Evolutionary conservation across 306 rosid genomes (phyloP).

Genomic region (Neltuma alba): DNA sequence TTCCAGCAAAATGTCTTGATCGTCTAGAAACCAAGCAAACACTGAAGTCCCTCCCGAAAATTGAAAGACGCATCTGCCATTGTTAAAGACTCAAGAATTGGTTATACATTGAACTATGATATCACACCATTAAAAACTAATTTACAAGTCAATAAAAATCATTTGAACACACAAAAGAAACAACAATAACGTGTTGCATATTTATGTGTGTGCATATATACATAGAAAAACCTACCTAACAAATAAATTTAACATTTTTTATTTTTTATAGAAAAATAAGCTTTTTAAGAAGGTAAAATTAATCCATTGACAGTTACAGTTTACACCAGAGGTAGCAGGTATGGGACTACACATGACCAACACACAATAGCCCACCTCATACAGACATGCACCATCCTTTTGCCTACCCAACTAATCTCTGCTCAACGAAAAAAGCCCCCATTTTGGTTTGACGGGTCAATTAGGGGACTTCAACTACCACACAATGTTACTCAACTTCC

Average conservation of each 20-base stretch:
- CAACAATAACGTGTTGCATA: not conserved
- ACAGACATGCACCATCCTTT: not conserved
- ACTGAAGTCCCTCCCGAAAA: slow-evolving; percentile 92
- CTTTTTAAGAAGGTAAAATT: not conserved
- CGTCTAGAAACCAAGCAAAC: slow-evolving; percentile 87
- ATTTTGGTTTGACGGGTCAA: not conserved
- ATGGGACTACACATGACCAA: not conserved
- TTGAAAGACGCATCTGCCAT: slow-evolving; percentile 78
- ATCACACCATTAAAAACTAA: not conserved
- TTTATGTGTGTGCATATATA: not conserved
- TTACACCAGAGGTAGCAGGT: not conserved
- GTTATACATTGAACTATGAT: not conserved
- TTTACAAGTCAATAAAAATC: not conserved
- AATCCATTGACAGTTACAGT: not conserved
- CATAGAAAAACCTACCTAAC: not conserved
- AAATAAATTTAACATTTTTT: not conserved
- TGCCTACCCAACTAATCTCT: not conserved
- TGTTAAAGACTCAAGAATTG: not conserved
- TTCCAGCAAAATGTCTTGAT: slow-evolving; percentile 98
- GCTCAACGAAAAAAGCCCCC: not conserved
- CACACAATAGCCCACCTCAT: not conserved
- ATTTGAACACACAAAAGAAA: not conserved
- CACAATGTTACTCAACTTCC: not conserved
- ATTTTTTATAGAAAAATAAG: not conserved
- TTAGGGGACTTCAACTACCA: not conserved